Percentiles rank a stretch among this genome's conserved stretches.
phyloP scores from a whole-genome alignment of 1,139 yeast genomes.

The Blastobotrys malaysiensis region DNA sequence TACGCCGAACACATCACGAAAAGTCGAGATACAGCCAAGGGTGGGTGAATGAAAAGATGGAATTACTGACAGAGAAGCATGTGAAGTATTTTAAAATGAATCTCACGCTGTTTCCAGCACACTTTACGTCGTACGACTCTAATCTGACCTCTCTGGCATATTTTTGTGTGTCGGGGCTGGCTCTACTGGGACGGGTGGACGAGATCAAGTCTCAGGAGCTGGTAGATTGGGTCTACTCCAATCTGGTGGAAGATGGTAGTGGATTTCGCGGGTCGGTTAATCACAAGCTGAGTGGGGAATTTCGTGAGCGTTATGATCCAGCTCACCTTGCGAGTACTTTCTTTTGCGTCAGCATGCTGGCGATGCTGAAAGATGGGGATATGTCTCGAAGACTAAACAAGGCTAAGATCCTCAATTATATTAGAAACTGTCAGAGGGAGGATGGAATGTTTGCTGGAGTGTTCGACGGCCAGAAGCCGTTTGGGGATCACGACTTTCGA shows the following conservation, averaged over 20 bases:
- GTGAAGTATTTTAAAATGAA: slow-evolving; percentile 31
- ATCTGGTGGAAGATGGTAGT: slow-evolving; percentile 39
- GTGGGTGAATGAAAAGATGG: background rate
- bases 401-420: slow-evolving; percentile 44
- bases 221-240: slow-evolving; percentile 46
- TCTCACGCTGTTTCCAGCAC: slow-evolving; percentile 33
- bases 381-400: slow-evolving; percentile 38
- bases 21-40: background rate
- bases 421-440: slow-evolving; percentile 48
- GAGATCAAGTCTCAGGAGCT: slow-evolving; percentile 15
- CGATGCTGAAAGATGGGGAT: slow-evolving; percentile 43
- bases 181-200: slow-evolving; percentile 42
- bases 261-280: slow-evolving; percentile 56
- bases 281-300: slow-evolving; percentile 30
- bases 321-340: slow-evolving; percentile 66
- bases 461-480: slow-evolving; percentile 39
- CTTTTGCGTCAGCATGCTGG: slow-evolving; percentile 35
- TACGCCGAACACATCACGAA: background rate
- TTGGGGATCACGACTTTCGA: slow-evolving; percentile 69
- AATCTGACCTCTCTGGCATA: slow-evolving; percentile 60
- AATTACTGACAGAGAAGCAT: slow-evolving; percentile 14
- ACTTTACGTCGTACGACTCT: slow-evolving; percentile 44
- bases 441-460: slow-evolving; percentile 56
- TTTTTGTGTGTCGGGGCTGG: slow-evolving; percentile 62
- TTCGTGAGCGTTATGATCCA: slow-evolving; percentile 41